Evolutionary conservation across 225 moss, liverwort and hornwort genomes (phyloP).

Genomic region (Bryum argenteum): DNA sequence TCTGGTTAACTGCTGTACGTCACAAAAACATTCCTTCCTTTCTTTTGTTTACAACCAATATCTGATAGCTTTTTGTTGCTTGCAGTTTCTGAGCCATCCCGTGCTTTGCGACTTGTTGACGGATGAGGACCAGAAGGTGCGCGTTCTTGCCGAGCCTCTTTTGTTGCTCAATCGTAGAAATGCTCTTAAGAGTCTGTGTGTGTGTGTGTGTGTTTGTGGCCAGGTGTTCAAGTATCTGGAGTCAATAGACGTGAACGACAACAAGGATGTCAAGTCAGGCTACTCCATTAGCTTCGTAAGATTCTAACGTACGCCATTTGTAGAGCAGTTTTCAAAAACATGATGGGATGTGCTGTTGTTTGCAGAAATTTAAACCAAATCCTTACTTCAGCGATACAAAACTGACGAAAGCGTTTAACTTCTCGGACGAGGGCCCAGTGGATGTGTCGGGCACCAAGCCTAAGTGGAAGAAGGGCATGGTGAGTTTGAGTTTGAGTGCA

Average conservation of each 20-base stretch:
- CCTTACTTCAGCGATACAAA: constrained; percentile 80
- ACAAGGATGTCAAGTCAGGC: constrained; percentile 95
- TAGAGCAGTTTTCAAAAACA: not conserved
- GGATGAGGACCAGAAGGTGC: constrained; percentile 90
- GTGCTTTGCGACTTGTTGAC: constrained; percentile 81
- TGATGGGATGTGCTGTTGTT: not conserved
- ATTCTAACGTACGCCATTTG: not conserved
- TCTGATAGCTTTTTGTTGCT: constrained; percentile 1
- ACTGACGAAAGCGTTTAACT: constrained; percentile 83
- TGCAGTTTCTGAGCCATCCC: constrained; percentile 96
- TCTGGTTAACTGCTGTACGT: constrained; percentile 94
- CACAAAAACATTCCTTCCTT: not conserved
- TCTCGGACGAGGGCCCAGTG: constrained; percentile 91
- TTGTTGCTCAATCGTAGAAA: not conserved
- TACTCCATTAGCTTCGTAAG: constrained; percentile 95
- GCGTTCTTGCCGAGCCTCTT: not conserved
- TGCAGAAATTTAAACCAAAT: constrained; percentile 77
- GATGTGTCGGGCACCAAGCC: constrained; percentile 83
- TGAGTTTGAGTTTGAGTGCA: constrained; percentile 31
- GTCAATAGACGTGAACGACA: constrained; percentile 87
- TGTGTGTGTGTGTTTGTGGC: constrained; percentile 14
- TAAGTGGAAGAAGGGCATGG: constrained; percentile 98
- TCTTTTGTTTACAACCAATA: not conserved
- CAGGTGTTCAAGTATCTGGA: constrained; percentile 94
- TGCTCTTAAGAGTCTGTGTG: constrained; percentile 9